phyloP scores from a whole-genome alignment of 192 early-diverging fungal species.

The Backusella circina region DNA sequence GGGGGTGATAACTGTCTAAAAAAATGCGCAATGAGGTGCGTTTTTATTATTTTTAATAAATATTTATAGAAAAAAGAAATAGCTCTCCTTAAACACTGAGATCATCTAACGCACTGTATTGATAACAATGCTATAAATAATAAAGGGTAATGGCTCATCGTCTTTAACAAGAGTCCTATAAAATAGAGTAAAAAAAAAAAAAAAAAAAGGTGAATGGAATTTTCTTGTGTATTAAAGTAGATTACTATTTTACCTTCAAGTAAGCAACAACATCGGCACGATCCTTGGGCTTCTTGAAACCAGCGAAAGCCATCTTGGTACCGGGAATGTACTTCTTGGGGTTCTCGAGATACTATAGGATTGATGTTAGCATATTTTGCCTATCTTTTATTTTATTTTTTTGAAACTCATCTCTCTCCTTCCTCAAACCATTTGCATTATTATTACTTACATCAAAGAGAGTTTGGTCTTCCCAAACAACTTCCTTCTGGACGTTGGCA shows the following conservation, averaged over 20 bases:
- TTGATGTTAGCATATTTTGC: no score
- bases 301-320: slow-evolving; percentile 99
- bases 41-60: not conserved
- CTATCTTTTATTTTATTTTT: no score
- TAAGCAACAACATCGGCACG: slow-evolving; percentile 88
- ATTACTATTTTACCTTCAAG: slow-evolving; percentile 61
- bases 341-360: slow-evolving; percentile 84
- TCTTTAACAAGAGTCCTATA: not conserved
- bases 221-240: not conserved
- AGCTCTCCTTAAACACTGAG: not conserved
- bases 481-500: slow-evolving; percentile 84
- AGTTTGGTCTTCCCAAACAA: slow-evolving; percentile 83
- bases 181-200: no score
- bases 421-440: no score
- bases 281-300: slow-evolving; percentile 81
- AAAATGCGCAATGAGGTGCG: not conserved
- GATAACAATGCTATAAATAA: slow-evolving; percentile 7
- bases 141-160: not conserved
- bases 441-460: slow-evolving; percentile 58
- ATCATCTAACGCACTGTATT: not conserved
- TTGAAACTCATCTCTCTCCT: no score
- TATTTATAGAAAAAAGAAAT: not conserved
- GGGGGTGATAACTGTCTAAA: not conserved
- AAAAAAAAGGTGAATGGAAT: not conserved
- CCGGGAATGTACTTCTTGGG: slow-evolving; percentile 96